Conservation (phyloP, 768 basidiomycete genomes). For the Albatrellus ellisii region DNA sequence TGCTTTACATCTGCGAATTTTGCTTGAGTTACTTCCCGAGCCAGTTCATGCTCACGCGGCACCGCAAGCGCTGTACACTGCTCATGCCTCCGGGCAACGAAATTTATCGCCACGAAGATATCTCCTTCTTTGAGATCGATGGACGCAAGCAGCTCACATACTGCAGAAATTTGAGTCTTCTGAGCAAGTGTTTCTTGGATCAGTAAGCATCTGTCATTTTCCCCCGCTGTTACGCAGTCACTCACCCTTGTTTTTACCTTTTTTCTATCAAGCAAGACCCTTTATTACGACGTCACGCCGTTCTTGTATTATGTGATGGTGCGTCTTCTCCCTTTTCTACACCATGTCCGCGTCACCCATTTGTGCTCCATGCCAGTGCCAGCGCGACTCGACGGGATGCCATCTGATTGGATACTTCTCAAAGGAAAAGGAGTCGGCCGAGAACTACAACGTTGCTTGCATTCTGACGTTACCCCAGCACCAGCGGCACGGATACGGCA, state of each 20-base stretch:
- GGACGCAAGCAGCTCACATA: slow-evolving; percentile 91
- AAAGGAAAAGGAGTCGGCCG: slow-evolving; percentile 97
- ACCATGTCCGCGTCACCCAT: neutral
- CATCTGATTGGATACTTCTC: slow-evolving; percentile 98
- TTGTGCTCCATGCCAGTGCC: slow-evolving; percentile 32
- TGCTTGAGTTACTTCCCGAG: slow-evolving; percentile 91
- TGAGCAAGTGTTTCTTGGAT: slow-evolving; percentile 97
- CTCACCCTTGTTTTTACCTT: no score
- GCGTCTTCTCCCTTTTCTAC: slow-evolving; percentile 13
- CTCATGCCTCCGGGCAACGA: slow-evolving; percentile 97
- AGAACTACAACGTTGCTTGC: slow-evolving; percentile 98
- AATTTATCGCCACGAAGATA: slow-evolving; percentile 95
- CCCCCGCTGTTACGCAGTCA: neutral
- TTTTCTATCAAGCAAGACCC: slow-evolving; percentile 59
- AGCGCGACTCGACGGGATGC: slow-evolving; percentile 80
- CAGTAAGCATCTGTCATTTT: slow-evolving; percentile 46
- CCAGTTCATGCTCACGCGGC: slow-evolving; percentile 80
- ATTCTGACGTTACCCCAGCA: slow-evolving; percentile 98
- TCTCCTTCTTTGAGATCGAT: slow-evolving; percentile 98
- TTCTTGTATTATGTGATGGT: slow-evolving; percentile 99
- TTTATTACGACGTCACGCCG: slow-evolving; percentile 99
- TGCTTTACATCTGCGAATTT: slow-evolving; percentile 97
- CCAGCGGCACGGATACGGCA: slow-evolving; percentile 92
- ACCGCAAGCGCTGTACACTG: slow-evolving; percentile 83
- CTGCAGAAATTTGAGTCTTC: slow-evolving; percentile 91